phyloP scores from a whole-genome alignment of 192 early-diverging fungal species.

The Podochytrium sp. region DNA sequence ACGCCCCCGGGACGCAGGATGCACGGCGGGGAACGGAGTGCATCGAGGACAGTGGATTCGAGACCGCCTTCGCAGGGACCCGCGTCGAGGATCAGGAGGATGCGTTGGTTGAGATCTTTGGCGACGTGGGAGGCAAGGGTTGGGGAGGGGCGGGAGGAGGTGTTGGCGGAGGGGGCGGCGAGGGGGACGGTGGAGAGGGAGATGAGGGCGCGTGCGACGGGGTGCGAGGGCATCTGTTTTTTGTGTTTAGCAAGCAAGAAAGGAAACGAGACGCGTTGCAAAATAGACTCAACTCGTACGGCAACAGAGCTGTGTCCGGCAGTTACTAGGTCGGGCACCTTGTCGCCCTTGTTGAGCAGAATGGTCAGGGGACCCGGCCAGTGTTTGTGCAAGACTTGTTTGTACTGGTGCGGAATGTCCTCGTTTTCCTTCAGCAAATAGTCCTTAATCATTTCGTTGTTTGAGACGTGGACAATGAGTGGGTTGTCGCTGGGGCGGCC shows the following conservation, averaged over 20 bases:
- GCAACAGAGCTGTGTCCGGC: slow-evolving; percentile 87
- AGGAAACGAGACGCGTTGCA: too few relatives aligned
- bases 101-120: slow-evolving; percentile 75
- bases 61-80: slow-evolving; percentile 89
- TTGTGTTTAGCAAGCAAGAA: too few relatives aligned
- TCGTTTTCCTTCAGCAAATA: slow-evolving; percentile 57
- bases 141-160: slow-evolving; percentile 92
- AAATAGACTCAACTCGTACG: slow-evolving; percentile 51
- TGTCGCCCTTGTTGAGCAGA: slow-evolving; percentile 73
- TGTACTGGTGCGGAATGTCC: slow-evolving; percentile 56
- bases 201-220: slow-evolving; percentile 89
- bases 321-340: slow-evolving; percentile 79
- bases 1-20: slow-evolving; percentile 93
- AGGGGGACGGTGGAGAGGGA: slow-evolving; percentile 80
- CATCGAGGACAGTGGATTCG: slow-evolving; percentile 95
- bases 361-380: slow-evolving; percentile 98
- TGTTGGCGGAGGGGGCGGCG: slow-evolving; percentile 98
- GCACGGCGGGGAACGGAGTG: slow-evolving; percentile 58
- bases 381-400: slow-evolving; percentile 60
- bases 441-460: slow-evolving; percentile 78
- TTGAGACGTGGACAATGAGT: slow-evolving; percentile 94
- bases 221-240: slow-evolving; percentile 78
- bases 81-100: slow-evolving; percentile 89
- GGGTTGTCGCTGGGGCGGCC: slow-evolving; percentile 95
- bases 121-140: slow-evolving; percentile 89